These are phyloP conservation scores for Gastrolobium villosum DNA, from an alignment of 306 rosid genomes.

Conservation along the genomic window DNA sequence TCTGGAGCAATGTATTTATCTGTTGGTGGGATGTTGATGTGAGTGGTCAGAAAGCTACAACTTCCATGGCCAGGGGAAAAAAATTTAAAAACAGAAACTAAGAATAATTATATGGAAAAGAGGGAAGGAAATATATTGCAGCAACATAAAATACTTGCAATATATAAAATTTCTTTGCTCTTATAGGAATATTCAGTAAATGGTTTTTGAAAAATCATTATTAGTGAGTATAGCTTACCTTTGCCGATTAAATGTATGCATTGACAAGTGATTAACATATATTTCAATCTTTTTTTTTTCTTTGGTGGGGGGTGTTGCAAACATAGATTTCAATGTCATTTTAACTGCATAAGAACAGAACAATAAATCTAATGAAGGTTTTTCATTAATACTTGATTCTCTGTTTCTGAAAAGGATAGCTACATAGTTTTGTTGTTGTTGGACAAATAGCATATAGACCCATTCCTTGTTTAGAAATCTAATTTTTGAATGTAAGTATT, in stretches of 20 bases:
- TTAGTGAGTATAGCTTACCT: no score
- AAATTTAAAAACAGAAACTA: background rate
- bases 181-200: no score
- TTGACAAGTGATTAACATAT: background rate
- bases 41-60: slow-evolving; percentile 56
- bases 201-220: no score
- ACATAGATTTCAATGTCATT: slow-evolving; percentile 31
- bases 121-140: no score
- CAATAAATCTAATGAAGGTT: slow-evolving; percentile 14
- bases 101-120: slow-evolving; percentile 11
- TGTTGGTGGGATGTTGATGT: slow-evolving; percentile 87
- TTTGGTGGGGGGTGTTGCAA: no score
- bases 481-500: slow-evolving; percentile 17
- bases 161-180: no score
- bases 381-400: background rate
- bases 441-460: slow-evolving; percentile 5
- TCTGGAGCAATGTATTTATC: slow-evolving; percentile 70
- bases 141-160: no score
- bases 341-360: slow-evolving; percentile 17
- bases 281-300: no score
- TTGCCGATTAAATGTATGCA: background rate
- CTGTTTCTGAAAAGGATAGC: slow-evolving; percentile 25
- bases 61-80: slow-evolving; percentile 7
- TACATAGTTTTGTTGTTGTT: slow-evolving; percentile 23
- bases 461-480: slow-evolving; percentile 13